phyloP scores from a whole-genome alignment of 495 filamentous ascomycete genomes.

The Cercophora samala region DNA sequence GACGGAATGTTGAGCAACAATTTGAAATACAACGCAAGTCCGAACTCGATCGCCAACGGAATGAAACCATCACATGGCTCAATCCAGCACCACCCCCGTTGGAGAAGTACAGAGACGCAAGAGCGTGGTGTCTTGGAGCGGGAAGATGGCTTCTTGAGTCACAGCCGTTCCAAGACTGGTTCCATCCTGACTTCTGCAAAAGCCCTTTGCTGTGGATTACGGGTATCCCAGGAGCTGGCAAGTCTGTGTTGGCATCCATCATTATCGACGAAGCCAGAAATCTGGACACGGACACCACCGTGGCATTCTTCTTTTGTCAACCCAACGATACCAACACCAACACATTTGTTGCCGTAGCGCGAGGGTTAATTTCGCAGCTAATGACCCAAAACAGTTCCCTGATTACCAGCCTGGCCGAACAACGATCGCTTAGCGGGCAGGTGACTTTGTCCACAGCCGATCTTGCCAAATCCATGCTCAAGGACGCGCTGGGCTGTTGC shows the following conservation, averaged over 20 bases:
- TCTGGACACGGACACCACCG: not conserved
- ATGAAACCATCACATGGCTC: not conserved
- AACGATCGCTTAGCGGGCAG: not conserved
- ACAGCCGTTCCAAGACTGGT: not conserved
- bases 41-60: not conserved
- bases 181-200: not conserved
- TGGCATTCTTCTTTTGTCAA: slow-evolving; percentile 2
- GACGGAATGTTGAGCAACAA: not conserved
- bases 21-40: not conserved
- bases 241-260: slow-evolving; percentile 2
- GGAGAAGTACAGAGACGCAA: not conserved
- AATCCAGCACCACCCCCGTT: not conserved
- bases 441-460: slow-evolving; percentile 1
- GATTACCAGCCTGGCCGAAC: not conserved
- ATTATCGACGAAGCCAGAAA: not conserved
- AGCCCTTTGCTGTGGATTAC: not conserved
- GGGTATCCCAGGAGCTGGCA: not conserved
- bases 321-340: not conserved
- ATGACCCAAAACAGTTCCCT: not conserved
- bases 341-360: slow-evolving; percentile 5
- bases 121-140: not conserved
- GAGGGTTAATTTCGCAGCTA: not conserved
- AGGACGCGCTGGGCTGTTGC: not conserved
- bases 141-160: not conserved
- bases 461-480: slow-evolving; percentile 1